These are phyloP conservation scores for Nannochloris sp. DNA, from an alignment of 139 green algal genomes.

Conservation along the genomic window DNA sequence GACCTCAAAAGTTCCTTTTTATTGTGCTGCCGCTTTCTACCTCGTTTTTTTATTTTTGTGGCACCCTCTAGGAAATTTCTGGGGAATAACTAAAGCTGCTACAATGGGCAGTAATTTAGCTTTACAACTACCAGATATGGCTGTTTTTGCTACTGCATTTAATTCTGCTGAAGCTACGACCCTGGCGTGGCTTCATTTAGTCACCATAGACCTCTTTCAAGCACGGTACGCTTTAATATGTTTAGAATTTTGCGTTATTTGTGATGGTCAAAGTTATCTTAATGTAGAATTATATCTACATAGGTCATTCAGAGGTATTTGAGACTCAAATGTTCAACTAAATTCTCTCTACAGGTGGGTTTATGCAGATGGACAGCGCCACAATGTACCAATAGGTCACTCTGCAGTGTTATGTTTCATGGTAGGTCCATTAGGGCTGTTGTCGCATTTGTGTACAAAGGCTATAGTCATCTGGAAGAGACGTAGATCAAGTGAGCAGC, in stretches of 20 bases:
- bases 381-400: constrained; percentile 46
- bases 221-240: constrained; percentile 40
- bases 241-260: background rate
- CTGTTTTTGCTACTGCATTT: constrained; percentile 37
- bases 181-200: constrained; percentile 70
- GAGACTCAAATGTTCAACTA: too few relatives aligned
- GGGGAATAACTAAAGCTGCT: too few relatives aligned
- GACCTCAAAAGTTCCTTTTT: background rate
- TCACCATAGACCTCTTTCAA: constrained; percentile 71
- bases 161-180: constrained; percentile 20
- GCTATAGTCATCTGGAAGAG: background rate
- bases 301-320: background rate
- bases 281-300: background rate
- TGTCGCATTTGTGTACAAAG: constrained; percentile 48
- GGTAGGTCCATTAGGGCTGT: constrained; percentile 73
- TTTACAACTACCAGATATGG: constrained; percentile 24
- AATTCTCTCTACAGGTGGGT: constrained; percentile 58
- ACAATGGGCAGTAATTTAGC: too few relatives aligned
- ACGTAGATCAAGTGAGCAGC: background rate
- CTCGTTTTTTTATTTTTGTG: constrained; percentile 3
- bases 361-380: constrained; percentile 55
- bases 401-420: constrained; percentile 84
- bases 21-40: constrained; percentile 18
- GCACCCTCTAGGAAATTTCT: too few relatives aligned
- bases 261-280: background rate